phyloP scores from a whole-genome alignment of 108 stramenopile genomes.

The Schizochytrium sp. region DNA sequence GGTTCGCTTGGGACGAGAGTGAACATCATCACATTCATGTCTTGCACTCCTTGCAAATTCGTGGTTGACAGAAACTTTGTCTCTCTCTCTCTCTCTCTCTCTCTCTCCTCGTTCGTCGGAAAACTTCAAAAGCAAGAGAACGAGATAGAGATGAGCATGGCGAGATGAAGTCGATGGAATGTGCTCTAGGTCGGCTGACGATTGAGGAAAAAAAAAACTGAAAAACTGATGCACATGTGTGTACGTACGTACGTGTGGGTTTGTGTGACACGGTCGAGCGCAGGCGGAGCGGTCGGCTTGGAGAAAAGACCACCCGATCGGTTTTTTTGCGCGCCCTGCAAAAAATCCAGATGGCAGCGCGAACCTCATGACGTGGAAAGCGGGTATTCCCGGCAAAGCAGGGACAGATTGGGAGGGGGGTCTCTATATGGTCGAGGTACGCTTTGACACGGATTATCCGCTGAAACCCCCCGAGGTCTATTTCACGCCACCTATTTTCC shows the following conservation, averaged over 20 bases:
- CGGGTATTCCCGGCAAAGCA: constrained; percentile 83
- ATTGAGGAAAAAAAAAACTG: no score
- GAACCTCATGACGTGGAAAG: constrained; percentile 91
- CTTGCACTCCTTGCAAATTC: no score
- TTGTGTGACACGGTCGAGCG: not conserved
- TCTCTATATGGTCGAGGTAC: constrained; percentile 89
- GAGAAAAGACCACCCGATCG: constrained; percentile 83
- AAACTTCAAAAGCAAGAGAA: no score
- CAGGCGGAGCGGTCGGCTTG: constrained; percentile 81
- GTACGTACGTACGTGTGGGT: not conserved
- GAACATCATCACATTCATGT: no score
- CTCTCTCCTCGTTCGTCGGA: no score
- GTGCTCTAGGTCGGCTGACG: no score
- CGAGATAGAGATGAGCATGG: no score
- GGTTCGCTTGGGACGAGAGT: no score
- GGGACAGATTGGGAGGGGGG: constrained; percentile 55
- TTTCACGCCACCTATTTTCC: constrained; percentile 73
- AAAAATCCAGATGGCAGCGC: constrained; percentile 70
- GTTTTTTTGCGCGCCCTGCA: constrained; percentile 83
- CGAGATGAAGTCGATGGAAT: no score
- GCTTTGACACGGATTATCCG: constrained; percentile 89
- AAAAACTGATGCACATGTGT: not conserved
- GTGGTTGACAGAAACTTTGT: no score
- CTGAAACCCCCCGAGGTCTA: constrained; percentile 94
- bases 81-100: no score